Base-by-base conservation (phyloP, 164 flowering plant genomes). In the Dillenia suffruticosa region DNA sequence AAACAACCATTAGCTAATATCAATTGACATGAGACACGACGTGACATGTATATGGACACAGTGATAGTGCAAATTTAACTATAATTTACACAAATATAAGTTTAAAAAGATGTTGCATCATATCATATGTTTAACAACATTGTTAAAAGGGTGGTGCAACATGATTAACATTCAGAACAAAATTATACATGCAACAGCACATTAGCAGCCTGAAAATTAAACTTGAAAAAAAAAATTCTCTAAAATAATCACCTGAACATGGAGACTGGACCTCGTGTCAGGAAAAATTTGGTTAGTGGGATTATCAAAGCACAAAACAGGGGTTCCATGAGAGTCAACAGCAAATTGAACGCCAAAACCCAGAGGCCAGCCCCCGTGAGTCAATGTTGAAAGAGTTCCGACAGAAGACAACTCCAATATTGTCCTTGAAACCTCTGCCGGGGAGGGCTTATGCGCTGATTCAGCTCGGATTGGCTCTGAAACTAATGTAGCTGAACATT, bases 361-460 rank as follows among this genome's bases (percentile, higher is more conserved):
- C 9, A 87, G 63, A 63, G 98, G 98, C 82, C 84, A 87, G 40
- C 88, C 90, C 17, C 87, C 86, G 12, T 72, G 80, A 56, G 84
- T 72, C 66, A 84, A 56, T 1, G 87, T 76, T 44, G 89, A 93
- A 55, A 90, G 86, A 2, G 92, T 90, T 26, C 89, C 98, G 9
- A 72, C 77, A 9, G 88, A 72, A 44, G 90, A 77, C 52, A 93
- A 71, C 75, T 90, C 97, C 89, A 90, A 75, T 46, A 90, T 84
- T 12, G 97, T 90, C 67, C 98, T 78, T 0, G 92, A 83, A 70
- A 87, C 82, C 71, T 93, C 97, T 59, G 96, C 97, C 9, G 97
- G 90, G 44, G 77, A 74, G 24, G 98, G 98, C 70, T 74, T 89
- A 13, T 49, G 66, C 62, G 49, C 52, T 46, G 52, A 44, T 13